Evolutionary conservation across 1,139 yeast genomes (phyloP).

Genomic region (Yamadazyma dushanensis): DNA sequence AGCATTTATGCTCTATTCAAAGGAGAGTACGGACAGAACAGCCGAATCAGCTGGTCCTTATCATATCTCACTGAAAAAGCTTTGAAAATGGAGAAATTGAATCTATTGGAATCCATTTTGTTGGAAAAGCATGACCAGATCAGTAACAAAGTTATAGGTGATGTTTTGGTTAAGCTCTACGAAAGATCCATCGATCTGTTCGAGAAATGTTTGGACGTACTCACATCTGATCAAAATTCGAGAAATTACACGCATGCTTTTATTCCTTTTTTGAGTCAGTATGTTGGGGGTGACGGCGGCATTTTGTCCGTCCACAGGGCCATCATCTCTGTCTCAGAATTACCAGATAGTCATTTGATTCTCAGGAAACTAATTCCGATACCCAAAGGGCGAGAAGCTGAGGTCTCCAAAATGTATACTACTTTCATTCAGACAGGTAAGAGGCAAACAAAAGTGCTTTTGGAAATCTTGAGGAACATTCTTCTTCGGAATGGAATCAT

Average conservation of each 20-base stretch:
- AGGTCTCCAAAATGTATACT: conserved; percentile 8
- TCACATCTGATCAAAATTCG: background rate
- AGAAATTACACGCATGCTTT: no score
- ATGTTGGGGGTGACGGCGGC: no score
- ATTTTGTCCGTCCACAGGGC: background rate
- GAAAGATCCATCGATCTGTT: background rate
- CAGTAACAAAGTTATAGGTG: background rate
- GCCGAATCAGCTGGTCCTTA: conserved; percentile 2
- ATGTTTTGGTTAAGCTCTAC: background rate
- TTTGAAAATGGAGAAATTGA: background rate
- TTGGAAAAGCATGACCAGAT: background rate
- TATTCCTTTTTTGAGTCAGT: no score
- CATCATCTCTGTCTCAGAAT: background rate
- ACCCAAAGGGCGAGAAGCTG: conserved; percentile 4
- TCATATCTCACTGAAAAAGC: background rate
- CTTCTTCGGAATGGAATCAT: conserved; percentile 18
- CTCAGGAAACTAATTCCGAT: background rate
- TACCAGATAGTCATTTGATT: conserved; percentile 1
- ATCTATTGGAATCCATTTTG: background rate
- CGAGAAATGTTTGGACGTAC: background rate
- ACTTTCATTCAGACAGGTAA: conserved; percentile 5
- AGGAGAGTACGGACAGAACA: background rate
- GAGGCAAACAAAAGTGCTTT: conserved; percentile 17
- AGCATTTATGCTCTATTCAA: background rate
- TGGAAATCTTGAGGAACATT: conserved; percentile 24